Evolutionary conservation across 2,329 filamentous ascomycete genomes (phyloP).

Genomic region (Claviceps capensis): DNA sequence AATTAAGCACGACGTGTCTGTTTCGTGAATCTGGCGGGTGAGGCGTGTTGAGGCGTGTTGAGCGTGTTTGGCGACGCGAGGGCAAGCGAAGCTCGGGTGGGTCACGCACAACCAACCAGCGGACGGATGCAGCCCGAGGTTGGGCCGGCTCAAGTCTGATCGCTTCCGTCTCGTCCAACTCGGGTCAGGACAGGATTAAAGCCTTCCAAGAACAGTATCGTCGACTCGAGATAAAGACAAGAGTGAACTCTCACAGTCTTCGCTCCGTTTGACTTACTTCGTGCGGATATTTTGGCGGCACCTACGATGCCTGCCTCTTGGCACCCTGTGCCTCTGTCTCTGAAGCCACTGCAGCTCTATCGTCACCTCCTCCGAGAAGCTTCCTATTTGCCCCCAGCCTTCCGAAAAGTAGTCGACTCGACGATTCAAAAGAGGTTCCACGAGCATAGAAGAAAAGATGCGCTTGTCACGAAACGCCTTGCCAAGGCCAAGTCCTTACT

Average conservation of each 20-base stretch:
- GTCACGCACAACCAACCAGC: neutral
- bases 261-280: no score
- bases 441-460: conserved; percentile 19
- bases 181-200: no score
- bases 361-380: conserved; percentile 46
- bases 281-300: no score
- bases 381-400: conserved; percentile 42
- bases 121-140: no score
- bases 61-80: conserved; percentile 2
- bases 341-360: conserved; percentile 30
- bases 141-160: no score
- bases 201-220: no score
- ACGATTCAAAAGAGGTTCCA: conserved; percentile 34
- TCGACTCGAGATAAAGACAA: no score
- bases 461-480: conserved; percentile 18
- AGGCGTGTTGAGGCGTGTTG: conserved; percentile 14
- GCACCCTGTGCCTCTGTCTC: conserved; percentile 11
- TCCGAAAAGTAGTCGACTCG: conserved; percentile 28
- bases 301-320: conserved; percentile 17
- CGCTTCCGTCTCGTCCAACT: no score
- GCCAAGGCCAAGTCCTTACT: conserved; percentile 29
- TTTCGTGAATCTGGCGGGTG: conserved; percentile 28
- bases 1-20: conserved; percentile 28
- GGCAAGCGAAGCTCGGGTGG: neutral
- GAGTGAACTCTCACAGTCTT: no score